Evolutionary conservation across 768 basidiomycete genomes (phyloP), one percentile per base, ranked within the genome.

Genomic region (Russula foetens): DNA sequence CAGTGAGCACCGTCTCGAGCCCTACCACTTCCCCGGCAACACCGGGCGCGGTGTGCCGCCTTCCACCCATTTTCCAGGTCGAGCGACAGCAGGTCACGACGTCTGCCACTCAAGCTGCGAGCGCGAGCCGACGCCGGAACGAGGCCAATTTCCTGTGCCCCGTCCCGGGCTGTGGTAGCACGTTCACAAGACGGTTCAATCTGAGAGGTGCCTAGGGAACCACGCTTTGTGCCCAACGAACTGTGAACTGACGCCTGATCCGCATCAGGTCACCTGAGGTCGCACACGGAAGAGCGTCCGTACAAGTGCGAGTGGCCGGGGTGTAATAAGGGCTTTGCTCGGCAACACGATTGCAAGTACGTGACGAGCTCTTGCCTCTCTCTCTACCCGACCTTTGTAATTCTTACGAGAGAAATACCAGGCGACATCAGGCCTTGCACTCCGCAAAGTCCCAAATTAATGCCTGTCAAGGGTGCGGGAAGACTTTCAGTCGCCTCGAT

Each of bases 331-430:
- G 88, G 91, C 26, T 96, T 97, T 71, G 94, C 94, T 53, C 82
- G 94, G 47, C 92, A 95, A 71, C 94, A 98, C 72, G 94, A 98
- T 71, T 96, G 93, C 89, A 97, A 97, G 87, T 90, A 69, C 70
- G 88, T 84, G 19, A 59, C 38, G 29, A n/a, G 6, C 39, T 7
- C 9, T 21, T n/a, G 9, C 17, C 39, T 26, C 28, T 53, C 21
- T 50, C 9, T 14, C 31, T n/a, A 15, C 49, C 49, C 29, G 17
- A 50, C 26, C 26, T 38, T 23, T 49, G 53, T 44, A 51, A 62
- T 53, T n/a, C 58, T 56, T 55, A 56, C 45, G 56, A 43, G 56
- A 43, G 31, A 54, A 19, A 48, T 50, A 49, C 29, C 70, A 90
- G 89, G 71, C 88, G 94, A 35, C 94, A 96, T 70, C 91, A 93